Percentiles rank a stretch among this genome's conserved stretches.
phyloP scores from a whole-genome alignment of 495 filamentous ascomycete genomes.

The Penicillium psychrofluorescens region DNA sequence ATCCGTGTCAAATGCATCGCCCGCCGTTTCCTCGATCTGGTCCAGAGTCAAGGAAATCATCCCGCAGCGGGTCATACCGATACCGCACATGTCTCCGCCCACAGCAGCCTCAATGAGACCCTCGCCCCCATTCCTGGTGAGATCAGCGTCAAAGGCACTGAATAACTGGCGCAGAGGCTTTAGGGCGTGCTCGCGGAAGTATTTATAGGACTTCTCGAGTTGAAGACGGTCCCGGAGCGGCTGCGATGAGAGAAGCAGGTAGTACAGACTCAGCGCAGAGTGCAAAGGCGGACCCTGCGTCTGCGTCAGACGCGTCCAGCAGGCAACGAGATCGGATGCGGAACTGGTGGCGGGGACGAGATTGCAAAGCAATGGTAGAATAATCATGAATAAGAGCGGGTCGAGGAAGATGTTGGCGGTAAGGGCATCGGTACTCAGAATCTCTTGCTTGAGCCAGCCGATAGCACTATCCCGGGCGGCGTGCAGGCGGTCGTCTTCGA shows the following conservation, averaged over 20 bases:
- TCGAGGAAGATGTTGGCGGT: conserved; percentile 24
- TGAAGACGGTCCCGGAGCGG: conserved; percentile 23
- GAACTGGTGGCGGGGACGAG: conserved; percentile 4
- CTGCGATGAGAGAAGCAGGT: conserved; percentile 32
- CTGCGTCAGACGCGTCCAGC: conserved; percentile 33
- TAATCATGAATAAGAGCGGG: conserved; percentile 44
- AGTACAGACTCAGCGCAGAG: conserved; percentile 39
- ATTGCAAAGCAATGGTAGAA: conserved; percentile 14
- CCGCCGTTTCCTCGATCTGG: conserved; percentile 30
- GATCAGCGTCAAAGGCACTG: conserved; percentile 28
- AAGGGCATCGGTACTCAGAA: conserved; percentile 42
- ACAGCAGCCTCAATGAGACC: conserved; percentile 32
- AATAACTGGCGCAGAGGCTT: conserved; percentile 25
- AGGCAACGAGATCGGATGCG: conserved; percentile 27
- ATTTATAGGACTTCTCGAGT: conserved; percentile 28
- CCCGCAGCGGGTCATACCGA: conserved; percentile 31
- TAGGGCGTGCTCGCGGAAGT: conserved; percentile 33
- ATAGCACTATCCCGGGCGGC: conserved; percentile 76
- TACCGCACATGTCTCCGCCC: conserved; percentile 30
- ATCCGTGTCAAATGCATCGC: conserved; percentile 25
- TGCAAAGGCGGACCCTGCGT: conserved; percentile 29
- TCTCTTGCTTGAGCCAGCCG: conserved; percentile 81
- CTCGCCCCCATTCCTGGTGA: conserved; percentile 29
- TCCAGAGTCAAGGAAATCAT: conserved; percentile 28
- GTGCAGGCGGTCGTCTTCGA: conserved; percentile 68